A percentile compares a stretch with the other conserved stretches of the same genome.
Evolutionary conservation across 148 eudicot species (phyloP).

Genomic region (Oxyria digyna): DNA sequence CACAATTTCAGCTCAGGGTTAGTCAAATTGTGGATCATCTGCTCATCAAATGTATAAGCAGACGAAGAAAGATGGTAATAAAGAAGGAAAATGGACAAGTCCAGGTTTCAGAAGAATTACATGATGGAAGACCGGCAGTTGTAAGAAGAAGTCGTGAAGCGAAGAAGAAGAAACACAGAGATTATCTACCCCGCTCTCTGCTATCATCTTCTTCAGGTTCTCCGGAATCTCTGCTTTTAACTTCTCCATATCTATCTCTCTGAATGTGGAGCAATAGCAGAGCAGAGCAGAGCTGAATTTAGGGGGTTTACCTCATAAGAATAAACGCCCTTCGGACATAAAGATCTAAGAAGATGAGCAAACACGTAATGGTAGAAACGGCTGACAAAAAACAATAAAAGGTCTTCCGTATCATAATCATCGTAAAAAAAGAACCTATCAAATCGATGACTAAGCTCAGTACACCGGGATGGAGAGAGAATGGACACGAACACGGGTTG

Average conservation of each 20-base stretch:
- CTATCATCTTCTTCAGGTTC: constrained; percentile 28
- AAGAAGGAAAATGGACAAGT: not conserved
- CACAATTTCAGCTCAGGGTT: constrained; percentile 42
- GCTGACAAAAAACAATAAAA: no score
- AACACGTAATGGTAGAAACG: no score
- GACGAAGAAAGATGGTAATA: not conserved
- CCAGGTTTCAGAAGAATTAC: constrained; percentile 14
- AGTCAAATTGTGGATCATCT: constrained; percentile 65
- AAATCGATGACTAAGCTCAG: no score
- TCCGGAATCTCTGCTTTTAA: constrained; percentile 39
- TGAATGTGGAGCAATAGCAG: not conserved
- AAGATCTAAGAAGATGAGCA: no score
- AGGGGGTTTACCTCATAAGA: no score
- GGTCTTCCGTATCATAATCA: no score
- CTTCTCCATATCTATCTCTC: constrained; percentile 40
- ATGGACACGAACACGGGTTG: no score
- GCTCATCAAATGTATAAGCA: not conserved
- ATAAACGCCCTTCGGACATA: no score
- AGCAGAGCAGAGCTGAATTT: not conserved
- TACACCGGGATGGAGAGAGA: no score
- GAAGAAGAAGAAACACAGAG: constrained; percentile 48
- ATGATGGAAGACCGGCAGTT: constrained; percentile 47
- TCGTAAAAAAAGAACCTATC: no score
- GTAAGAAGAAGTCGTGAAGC: constrained; percentile 53
- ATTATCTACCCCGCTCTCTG: constrained; percentile 27